Conservation (phyloP, 495 filamentous ascomycete genomes). For the Cenococcum geophilum region DNA sequence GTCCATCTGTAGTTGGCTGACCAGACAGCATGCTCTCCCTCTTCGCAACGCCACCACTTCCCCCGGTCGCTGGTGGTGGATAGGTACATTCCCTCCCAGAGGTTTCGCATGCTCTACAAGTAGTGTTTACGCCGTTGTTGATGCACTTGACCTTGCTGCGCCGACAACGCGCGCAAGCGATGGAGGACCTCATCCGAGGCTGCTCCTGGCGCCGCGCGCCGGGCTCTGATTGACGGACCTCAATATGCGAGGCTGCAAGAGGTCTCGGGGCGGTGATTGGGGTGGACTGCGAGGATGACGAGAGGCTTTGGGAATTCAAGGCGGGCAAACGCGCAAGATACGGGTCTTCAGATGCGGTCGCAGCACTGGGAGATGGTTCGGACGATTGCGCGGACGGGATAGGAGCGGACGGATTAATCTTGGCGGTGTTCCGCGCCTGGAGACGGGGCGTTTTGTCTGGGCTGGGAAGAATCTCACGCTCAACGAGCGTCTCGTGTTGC, state of each 20-base stretch:
- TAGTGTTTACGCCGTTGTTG: slow-evolving; percentile 67
- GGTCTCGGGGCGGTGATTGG: slow-evolving; percentile 2
- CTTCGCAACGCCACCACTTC: slow-evolving; percentile 6
- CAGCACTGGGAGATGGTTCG: slow-evolving; percentile 12
- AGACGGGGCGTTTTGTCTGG: background rate
- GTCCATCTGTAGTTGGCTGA: slow-evolving; percentile 54
- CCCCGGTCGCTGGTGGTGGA: slow-evolving; percentile 55
- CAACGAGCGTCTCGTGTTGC: background rate
- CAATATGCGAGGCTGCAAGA: slow-evolving; percentile 6
- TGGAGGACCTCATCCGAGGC: slow-evolving; percentile 63
- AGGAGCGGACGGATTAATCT: slow-evolving; percentile 18
- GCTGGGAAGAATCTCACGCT: background rate
- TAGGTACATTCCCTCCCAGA: slow-evolving; percentile 74
- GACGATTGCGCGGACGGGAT: slow-evolving; percentile 2
- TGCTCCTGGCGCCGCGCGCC: slow-evolving; percentile 18
- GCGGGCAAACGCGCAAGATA: slow-evolving; percentile 13
- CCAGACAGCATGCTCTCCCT: slow-evolving; percentile 35
- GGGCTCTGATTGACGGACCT: slow-evolving; percentile 1
- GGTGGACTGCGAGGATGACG: slow-evolving; percentile 4
- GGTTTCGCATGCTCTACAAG: slow-evolving; percentile 70
- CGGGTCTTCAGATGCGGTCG: slow-evolving; percentile 9
- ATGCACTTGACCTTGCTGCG: slow-evolving; percentile 81
- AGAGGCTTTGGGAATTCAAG: slow-evolving; percentile 10
- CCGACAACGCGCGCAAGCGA: slow-evolving; percentile 71
- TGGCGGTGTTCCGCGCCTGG: slow-evolving; percentile 19